Evolutionary conservation across 345 rosid species (phyloP).

Genomic region (Linum lewisii): DNA sequence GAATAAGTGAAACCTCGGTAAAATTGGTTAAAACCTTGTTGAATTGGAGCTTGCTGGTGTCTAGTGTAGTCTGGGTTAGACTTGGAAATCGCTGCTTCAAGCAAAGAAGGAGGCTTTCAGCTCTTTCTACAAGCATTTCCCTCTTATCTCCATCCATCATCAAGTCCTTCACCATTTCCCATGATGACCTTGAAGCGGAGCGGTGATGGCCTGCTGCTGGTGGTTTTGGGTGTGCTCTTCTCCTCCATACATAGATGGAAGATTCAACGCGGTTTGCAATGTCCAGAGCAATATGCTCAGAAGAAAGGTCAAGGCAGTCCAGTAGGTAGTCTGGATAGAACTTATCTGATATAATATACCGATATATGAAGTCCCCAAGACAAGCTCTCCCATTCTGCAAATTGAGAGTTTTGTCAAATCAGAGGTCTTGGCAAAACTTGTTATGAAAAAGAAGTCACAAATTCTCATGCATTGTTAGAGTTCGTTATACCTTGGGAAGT

Average conservation of each 20-base stretch:
- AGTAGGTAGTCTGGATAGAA: slow-evolving; percentile 81
- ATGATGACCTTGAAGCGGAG: slow-evolving; percentile 63
- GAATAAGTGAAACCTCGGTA: no score
- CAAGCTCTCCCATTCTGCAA: slow-evolving; percentile 74
- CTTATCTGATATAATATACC: slow-evolving; percentile 72
- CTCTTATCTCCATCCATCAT: slow-evolving; percentile 81
- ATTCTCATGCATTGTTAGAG: neutral
- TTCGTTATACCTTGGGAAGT: slow-evolving; percentile 69
- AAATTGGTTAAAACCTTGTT: slow-evolving; percentile 46
- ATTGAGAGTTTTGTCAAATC: neutral
- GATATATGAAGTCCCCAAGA: slow-evolving; percentile 74
- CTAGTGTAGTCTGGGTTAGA: slow-evolving; percentile 85
- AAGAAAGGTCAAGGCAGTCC: slow-evolving; percentile 81
- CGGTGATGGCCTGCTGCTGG: slow-evolving; percentile 28
- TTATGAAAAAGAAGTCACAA: no score
- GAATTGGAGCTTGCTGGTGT: slow-evolving; percentile 93
- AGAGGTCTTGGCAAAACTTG: no score
- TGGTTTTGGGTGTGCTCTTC: slow-evolving; percentile 38
- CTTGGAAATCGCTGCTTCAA: slow-evolving; percentile 87
- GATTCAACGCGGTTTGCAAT: slow-evolving; percentile 87
- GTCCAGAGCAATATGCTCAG: slow-evolving; percentile 89
- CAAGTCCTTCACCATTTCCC: slow-evolving; percentile 87
- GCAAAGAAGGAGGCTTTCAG: slow-evolving; percentile 75
- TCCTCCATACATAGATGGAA: slow-evolving; percentile 66
- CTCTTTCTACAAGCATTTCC: slow-evolving; percentile 77